A percentile compares a stretch with the other conserved stretches of the same genome.
Evolutionary conservation across 495 filamentous ascomycete genomes (phyloP).

Genomic region (Xylaria venustula): DNA sequence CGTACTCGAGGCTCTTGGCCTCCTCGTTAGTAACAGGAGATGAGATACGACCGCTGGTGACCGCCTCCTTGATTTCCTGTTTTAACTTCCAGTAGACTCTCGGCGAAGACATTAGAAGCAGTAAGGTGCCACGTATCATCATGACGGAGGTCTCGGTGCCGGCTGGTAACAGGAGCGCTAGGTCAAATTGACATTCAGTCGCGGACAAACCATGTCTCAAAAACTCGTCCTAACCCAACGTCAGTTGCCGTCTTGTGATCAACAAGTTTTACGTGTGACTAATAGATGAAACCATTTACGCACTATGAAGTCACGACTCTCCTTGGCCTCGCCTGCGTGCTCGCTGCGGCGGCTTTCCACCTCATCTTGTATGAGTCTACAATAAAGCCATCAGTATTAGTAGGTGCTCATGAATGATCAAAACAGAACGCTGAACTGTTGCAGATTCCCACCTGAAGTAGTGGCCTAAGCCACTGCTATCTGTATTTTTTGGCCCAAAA

Average conservation of each 20-base stretch:
- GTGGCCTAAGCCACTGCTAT: not conserved
- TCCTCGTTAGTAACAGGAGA: constrained; percentile 38
- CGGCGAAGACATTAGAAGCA: constrained; percentile 46
- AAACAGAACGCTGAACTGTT: too few species aligned
- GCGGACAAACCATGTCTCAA: too few species aligned
- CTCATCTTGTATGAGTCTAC: not conserved
- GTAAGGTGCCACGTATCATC: constrained; percentile 53
- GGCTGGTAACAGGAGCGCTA: constrained; percentile 43
- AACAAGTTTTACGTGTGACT: too few species aligned
- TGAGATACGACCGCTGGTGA: constrained; percentile 30
- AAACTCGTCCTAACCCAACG: constrained; percentile 20
- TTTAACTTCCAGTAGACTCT: constrained; percentile 50
- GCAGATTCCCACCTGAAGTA: too few species aligned
- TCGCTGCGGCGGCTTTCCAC: not conserved
- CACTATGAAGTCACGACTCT: not conserved
- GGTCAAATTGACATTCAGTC: constrained; percentile 13
- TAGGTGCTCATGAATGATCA: too few species aligned
- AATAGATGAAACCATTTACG: not conserved
- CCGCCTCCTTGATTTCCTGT: constrained; percentile 49
- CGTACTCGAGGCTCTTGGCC: constrained; percentile 42
- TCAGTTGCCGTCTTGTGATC: not conserved
- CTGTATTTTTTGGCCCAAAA: constrained; percentile 4
- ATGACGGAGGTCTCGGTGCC: constrained; percentile 62
- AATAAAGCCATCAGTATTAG: too few species aligned
- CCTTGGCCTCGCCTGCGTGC: not conserved